Evolutionary conservation across 257 asterid genomes (phyloP).

Genomic region (Sherardia arvensis): DNA sequence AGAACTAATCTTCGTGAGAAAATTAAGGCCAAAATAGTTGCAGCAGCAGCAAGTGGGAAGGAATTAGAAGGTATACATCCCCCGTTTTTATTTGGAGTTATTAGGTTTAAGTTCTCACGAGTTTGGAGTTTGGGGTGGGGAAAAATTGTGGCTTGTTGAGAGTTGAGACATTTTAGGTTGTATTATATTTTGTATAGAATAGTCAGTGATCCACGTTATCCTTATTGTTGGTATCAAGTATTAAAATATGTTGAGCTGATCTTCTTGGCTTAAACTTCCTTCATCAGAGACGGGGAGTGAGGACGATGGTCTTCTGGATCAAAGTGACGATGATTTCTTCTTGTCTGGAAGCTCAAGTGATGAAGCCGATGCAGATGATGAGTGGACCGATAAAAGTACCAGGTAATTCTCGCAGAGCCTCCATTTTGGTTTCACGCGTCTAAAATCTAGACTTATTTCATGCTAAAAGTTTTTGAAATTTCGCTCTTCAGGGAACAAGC

Average conservation of each 20-base stretch:
- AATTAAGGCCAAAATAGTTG: slow-evolving; percentile 68
- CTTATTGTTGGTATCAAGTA: neutral
- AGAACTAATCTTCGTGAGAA: slow-evolving; percentile 56
- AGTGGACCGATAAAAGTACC: slow-evolving; percentile 73
- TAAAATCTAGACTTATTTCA: neutral
- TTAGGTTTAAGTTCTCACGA: neutral
- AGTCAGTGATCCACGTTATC: neutral
- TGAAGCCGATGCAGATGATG: slow-evolving; percentile 90
- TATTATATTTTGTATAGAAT: neutral
- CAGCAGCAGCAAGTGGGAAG: slow-evolving; percentile 97
- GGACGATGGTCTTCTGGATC: slow-evolving; percentile 85
- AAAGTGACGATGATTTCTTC: slow-evolving; percentile 86
- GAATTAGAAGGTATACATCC: slow-evolving; percentile 73
- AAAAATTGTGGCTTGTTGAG: neutral
- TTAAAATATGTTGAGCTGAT: neutral
- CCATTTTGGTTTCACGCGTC: neutral
- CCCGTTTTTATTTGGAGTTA: neutral
- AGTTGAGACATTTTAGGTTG: neutral
- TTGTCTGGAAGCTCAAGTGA: slow-evolving; percentile 87
- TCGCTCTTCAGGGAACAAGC: slow-evolving; percentile 73
- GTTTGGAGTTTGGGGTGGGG: neutral
- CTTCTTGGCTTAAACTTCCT: slow-evolving; percentile 13
- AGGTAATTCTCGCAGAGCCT: slow-evolving; percentile 33
- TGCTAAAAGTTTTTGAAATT: neutral
- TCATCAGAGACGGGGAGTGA: slow-evolving; percentile 92